Percentiles rank a stretch among this genome's conserved stretches.
phyloP scores from a whole-genome alignment of 2,329 filamentous ascomycete genomes.

The Trichophyton equinum region DNA sequence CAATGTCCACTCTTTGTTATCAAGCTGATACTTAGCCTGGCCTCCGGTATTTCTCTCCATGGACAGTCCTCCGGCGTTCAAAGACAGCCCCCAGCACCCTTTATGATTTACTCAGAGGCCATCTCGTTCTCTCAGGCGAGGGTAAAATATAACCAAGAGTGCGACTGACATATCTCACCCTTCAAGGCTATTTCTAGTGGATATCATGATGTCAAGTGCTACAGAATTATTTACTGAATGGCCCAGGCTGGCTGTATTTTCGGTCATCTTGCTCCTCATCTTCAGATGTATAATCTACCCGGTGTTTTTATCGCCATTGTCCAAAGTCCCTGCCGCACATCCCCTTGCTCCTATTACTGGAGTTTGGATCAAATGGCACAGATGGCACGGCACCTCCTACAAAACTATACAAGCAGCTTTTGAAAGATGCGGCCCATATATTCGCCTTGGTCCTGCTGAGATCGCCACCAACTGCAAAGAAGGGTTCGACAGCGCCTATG shows the following conservation, averaged over 20 bases:
- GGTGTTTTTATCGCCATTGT: slow-evolving; percentile 8
- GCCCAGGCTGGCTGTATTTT: neutral
- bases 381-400: slow-evolving; percentile 7
- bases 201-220: neutral
- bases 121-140: no score
- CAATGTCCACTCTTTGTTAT: no score
- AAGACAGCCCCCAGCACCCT: no score
- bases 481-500: slow-evolving; percentile 7
- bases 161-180: no score
- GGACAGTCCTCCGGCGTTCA: no score
- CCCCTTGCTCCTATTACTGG: slow-evolving; percentile 8
- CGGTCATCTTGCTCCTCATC: neutral
- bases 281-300: neutral
- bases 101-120: no score
- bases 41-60: no score
- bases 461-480: slow-evolving; percentile 9
- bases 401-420: slow-evolving; percentile 5
- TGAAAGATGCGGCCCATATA: slow-evolving; percentile 7
- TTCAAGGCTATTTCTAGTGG: no score
- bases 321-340: slow-evolving; percentile 7
- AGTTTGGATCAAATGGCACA: slow-evolving; percentile 10
- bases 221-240: neutral
- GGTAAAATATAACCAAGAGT: no score
- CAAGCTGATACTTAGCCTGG: no score
- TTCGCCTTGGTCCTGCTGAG: slow-evolving; percentile 8